Evolutionary conservation across 2,329 filamentous ascomycete species (phyloP).

Genomic region (Scedosporium minutisporum): DNA sequence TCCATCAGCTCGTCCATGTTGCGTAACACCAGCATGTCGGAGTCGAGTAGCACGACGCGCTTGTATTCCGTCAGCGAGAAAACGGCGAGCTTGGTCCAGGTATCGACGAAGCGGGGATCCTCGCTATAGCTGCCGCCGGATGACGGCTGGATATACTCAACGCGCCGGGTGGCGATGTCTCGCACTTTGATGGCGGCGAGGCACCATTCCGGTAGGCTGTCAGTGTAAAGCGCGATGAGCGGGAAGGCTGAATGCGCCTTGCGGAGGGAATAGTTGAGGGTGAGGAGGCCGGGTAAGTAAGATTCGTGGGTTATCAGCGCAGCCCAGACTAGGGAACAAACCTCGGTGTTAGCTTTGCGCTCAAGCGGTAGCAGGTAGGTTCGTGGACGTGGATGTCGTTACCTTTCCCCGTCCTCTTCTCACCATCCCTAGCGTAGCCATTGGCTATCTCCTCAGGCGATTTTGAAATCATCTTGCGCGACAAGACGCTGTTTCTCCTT

Average conservation of each 20-base stretch:
- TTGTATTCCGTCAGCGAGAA: slow-evolving; percentile 71
- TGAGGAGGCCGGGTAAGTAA: slow-evolving; percentile 75
- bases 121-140: slow-evolving; percentile 57
- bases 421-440: background rate
- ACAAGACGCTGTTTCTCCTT: background rate
- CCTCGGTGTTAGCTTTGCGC: background rate
- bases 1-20: slow-evolving; percentile 95
- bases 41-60: slow-evolving; percentile 74
- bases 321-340: slow-evolving; percentile 60
- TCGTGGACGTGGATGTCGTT: background rate
- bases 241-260: slow-evolving; percentile 59
- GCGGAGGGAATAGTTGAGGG: slow-evolving; percentile 68
- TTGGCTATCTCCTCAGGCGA: background rate
- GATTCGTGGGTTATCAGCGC: slow-evolving; percentile 75
- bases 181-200: slow-evolving; percentile 60
- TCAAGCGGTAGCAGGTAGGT: background rate
- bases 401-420: background rate
- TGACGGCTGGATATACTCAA: slow-evolving; percentile 64
- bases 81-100: slow-evolving; percentile 77
- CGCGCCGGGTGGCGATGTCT: slow-evolving; percentile 57
- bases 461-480: background rate
- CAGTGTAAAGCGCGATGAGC: slow-evolving; percentile 74
- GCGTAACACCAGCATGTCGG: slow-evolving; percentile 71
- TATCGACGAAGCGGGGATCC: slow-evolving; percentile 80
- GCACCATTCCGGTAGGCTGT: slow-evolving; percentile 59